Conservation (phyloP, 768 basidiomycete species). For the Kwoniella bestiolae region DNA sequence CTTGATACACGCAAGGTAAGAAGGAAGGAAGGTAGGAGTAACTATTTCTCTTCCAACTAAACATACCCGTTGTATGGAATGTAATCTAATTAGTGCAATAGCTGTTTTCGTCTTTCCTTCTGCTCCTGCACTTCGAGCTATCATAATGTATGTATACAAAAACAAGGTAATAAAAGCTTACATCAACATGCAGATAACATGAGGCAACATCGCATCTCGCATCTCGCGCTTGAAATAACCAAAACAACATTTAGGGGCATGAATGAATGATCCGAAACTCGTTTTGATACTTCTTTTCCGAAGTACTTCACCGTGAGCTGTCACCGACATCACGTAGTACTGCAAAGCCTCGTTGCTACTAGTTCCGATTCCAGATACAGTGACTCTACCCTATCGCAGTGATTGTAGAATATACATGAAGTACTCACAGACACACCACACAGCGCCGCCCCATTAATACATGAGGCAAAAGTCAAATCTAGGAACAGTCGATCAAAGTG, state of each 20-base stretch:
- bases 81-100: not conserved
- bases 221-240: no score
- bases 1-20: not conserved
- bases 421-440: not conserved
- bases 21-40: not conserved
- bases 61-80: not conserved
- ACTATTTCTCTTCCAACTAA: not conserved
- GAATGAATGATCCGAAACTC: not conserved
- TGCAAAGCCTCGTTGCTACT: no score
- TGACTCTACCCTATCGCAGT: no score
- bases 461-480: not conserved
- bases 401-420: no score
- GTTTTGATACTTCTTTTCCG: not conserved
- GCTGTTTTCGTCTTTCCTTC: not conserved
- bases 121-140: not conserved
- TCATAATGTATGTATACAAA: not conserved
- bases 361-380: no score
- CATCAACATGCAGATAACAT: not conserved
- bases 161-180: not conserved
- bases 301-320: no score
- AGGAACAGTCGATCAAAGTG: not conserved
- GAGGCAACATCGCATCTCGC: not conserved
- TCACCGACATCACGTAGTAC: no score
- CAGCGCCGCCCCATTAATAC: no score
- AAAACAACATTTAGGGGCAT: no score